A percentile compares a stretch with the other conserved stretches of the same genome.
Conservation (phyloP, 768 basidiomycete genomes). For the Coprinellus micaceus region DNA sequence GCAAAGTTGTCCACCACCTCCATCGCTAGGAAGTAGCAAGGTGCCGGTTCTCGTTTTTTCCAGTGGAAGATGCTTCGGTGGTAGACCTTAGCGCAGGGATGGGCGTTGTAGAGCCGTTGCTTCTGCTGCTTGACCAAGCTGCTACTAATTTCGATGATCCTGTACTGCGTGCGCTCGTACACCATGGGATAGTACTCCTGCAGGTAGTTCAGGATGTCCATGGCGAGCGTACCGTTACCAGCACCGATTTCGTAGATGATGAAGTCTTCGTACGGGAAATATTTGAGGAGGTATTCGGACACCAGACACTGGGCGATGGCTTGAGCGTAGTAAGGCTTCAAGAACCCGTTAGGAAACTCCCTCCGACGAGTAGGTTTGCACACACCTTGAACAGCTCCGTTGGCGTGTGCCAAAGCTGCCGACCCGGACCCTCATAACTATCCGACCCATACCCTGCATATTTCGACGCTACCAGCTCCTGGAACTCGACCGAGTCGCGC, state of each 20-base stretch:
- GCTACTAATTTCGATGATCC: slow-evolving; percentile 91
- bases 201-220: slow-evolving; percentile 82
- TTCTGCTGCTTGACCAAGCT: slow-evolving; percentile 73
- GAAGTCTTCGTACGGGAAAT: slow-evolving; percentile 95
- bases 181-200: slow-evolving; percentile 81
- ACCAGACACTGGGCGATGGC: slow-evolving; percentile 87
- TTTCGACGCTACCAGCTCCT: slow-evolving; percentile 71
- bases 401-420: slow-evolving; percentile 98
- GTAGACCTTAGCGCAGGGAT: slow-evolving; percentile 65
- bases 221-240: slow-evolving; percentile 92
- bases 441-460: slow-evolving; percentile 72
- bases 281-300: slow-evolving; percentile 88
- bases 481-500: slow-evolving; percentile 70
- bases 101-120: slow-evolving; percentile 54
- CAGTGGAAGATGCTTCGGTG: slow-evolving; percentile 87
- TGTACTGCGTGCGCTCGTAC: slow-evolving; percentile 88
- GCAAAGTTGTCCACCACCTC: slow-evolving; percentile 99
- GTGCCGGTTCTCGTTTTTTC: slow-evolving; percentile 68
- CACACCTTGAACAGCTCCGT: slow-evolving; percentile 94
- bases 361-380: slow-evolving; percentile 6
- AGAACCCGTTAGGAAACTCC: slow-evolving; percentile 10
- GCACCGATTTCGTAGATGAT: slow-evolving; percentile 97
- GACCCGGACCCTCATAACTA: slow-evolving; percentile 63
- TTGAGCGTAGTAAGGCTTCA: slow-evolving; percentile 90
- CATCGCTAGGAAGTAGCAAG: slow-evolving; percentile 91